Evolutionary conservation across 495 filamentous ascomycete genomes (phyloP), one percentile per base, ranked within the genome.

Genomic region (Lasiosphaeria hispida): DNA sequence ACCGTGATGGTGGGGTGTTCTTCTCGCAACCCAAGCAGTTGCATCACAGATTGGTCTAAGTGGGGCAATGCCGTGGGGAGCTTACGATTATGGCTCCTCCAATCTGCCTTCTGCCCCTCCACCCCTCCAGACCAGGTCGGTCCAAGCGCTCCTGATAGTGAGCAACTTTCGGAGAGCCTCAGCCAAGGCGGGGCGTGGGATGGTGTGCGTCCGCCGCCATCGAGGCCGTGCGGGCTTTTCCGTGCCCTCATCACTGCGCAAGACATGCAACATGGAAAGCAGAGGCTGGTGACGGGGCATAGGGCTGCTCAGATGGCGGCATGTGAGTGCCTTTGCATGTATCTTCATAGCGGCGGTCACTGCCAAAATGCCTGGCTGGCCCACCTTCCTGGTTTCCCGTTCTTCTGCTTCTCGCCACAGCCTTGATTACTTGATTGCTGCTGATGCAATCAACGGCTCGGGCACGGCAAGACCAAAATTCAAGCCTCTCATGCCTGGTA

Each of bases 1-100:
- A 45, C 14, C 43, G 52, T 34, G 34, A 57, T 61, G 63, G 66
- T 69, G 68, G 68, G 65, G 65, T 70, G 66, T 17, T 62, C 39
- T 63, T 50, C 15, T 51, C 33, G 51, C 33, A 45, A 39, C 36
- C 11, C 30, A 33, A 43, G 61, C 55, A 45, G 48, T 68, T 68
- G 65, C 65, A 68, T 68, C 65, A 68, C 52, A 15, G 17, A 45
- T 19, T 17, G 43, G 43, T 15, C 17, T 14, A 18, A 18, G 49
- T 15, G 49, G 9, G 15, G 17, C 7, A 23, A 23, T 34, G 17
- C 43, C 34, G 47, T 33, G 40, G 39, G 44, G 45, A n/a, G 11
- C 17, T 19, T 4, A 58, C 41, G 35, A 19, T 19, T 47, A 52
- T 18, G 49, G 38, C 34, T 17, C 17, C 17, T 42, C 36, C 49